Evolutionary conservation across 2,329 filamentous ascomycete species (phyloP).

Genomic region (Colletotrichum lini): DNA sequence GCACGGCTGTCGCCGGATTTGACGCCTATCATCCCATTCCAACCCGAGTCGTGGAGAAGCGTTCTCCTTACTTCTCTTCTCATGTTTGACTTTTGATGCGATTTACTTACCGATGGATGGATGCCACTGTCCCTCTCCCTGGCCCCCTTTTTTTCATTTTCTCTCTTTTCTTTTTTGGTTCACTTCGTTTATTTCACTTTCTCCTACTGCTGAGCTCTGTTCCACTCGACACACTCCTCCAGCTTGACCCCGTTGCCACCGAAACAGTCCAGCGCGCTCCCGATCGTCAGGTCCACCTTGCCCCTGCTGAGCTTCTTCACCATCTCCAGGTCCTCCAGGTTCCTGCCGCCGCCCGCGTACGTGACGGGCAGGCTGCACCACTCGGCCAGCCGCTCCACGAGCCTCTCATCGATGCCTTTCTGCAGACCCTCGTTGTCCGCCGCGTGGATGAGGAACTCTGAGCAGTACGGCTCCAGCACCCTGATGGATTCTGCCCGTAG

Average conservation of each 20-base stretch:
- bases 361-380: slow-evolving; percentile 96
- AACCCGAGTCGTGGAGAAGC: neutral
- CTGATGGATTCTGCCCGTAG: slow-evolving; percentile 80
- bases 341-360: slow-evolving; percentile 93
- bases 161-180: too few relatives aligned
- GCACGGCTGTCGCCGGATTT: slow-evolving; percentile 31
- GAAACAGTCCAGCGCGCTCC: slow-evolving; percentile 96
- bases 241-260: slow-evolving; percentile 90
- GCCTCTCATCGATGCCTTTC: slow-evolving; percentile 87
- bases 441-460: slow-evolving; percentile 96
- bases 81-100: slow-evolving; percentile 20
- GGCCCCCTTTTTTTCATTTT: too few relatives aligned
- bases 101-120: neutral
- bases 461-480: slow-evolving; percentile 89
- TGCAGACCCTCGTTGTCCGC: slow-evolving; percentile 97
- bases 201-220: slow-evolving; percentile 63
- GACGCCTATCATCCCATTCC: slow-evolving; percentile 36
- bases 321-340: slow-evolving; percentile 83
- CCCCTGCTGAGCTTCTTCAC: slow-evolving; percentile 85
- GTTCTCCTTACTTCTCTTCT: neutral
- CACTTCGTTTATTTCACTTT: neutral
- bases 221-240: slow-evolving; percentile 92
- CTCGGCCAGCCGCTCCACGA: slow-evolving; percentile 81
- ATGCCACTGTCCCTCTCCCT: neutral
- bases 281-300: slow-evolving; percentile 93